Evolutionary conservation across 352 stramenopile genomes (phyloP).

Genomic region (Pythium myriotylum): DNA sequence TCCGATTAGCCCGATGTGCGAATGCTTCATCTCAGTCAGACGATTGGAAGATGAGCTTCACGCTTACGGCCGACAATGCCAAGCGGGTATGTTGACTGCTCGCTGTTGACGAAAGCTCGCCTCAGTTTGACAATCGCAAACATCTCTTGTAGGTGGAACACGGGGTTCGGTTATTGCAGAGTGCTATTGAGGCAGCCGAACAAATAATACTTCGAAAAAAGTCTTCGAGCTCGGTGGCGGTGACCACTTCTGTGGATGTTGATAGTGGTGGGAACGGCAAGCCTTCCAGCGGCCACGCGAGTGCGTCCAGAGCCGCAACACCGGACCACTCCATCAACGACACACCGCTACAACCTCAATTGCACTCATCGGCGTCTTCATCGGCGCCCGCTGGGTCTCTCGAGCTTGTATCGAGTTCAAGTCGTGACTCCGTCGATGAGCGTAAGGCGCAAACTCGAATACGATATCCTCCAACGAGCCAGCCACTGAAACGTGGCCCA

Average conservation of each 20-base stretch:
- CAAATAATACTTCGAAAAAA: conserved; percentile 18
- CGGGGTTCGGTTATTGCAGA: conserved; percentile 23
- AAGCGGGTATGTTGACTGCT: conserved; percentile 54
- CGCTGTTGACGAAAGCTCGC: no score
- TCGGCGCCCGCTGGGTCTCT: conserved; percentile 6
- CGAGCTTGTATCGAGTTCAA: conserved; percentile 1
- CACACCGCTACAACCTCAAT: conserved; percentile 11
- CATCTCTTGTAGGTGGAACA: conserved; percentile 26
- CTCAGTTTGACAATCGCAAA: background rate
- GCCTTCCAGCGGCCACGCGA: conserved; percentile 33
- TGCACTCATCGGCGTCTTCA: background rate
- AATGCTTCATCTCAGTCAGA: background rate
- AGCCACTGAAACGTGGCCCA: conserved; percentile 25
- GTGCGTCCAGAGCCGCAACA: conserved; percentile 27
- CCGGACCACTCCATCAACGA: conserved; percentile 33
- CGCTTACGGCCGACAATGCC: conserved; percentile 50
- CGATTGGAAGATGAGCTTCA: conserved; percentile 50
- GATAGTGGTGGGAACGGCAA: conserved; percentile 37
- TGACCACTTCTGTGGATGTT: conserved; percentile 21
- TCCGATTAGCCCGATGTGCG: conserved; percentile 6
- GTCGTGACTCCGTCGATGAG: conserved; percentile 32
- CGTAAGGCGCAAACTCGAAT: conserved; percentile 42
- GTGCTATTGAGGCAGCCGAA: conserved; percentile 24
- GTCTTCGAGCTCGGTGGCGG: conserved; percentile 7
- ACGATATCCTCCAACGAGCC: conserved; percentile 35